Evolutionary conservation across 2,329 filamentous ascomycete species (phyloP).

Genomic region (Ploettnerulaceae sp.): DNA sequence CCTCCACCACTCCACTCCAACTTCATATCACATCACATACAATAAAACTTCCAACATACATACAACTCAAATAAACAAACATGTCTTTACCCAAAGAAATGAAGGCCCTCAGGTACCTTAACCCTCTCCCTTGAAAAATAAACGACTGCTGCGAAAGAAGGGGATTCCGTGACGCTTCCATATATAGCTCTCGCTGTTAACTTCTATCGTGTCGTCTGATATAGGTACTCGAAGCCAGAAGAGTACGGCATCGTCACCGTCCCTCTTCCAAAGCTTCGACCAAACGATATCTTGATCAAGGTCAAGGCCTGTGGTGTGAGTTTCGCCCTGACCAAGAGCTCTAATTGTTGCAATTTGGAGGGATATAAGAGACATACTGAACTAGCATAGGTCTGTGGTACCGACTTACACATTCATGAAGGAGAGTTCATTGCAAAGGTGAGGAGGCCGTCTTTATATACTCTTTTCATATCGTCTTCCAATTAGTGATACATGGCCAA

Average conservation of each 20-base stretch:
- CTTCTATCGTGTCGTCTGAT: too few relatives aligned
- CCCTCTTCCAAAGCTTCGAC: conserved; percentile 47
- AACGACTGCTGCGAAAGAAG: too few relatives aligned
- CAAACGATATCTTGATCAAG: conserved; percentile 45
- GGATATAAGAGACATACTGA: too few relatives aligned
- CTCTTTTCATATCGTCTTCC: conserved; percentile 7
- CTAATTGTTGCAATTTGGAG: conserved; percentile 19
- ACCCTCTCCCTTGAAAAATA: too few relatives aligned
- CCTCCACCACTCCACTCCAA: too few relatives aligned
- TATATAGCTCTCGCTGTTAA: too few relatives aligned
- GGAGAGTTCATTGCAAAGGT: conserved; percentile 60
- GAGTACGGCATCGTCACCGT: conserved; percentile 57
- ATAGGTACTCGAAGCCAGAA: conserved; percentile 56
- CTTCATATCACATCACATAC: not conserved
- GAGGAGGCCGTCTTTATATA: conserved; percentile 27
- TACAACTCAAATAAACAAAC: conserved; percentile 5
- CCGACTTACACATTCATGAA: conserved; percentile 55
- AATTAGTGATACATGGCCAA: conserved; percentile 7
- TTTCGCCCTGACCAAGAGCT: conserved; percentile 46
- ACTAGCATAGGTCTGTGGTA: conserved; percentile 31
- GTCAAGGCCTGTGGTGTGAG: conserved; percentile 64
- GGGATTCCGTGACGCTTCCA: conserved; percentile 6
- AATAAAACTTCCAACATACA: too few relatives aligned
- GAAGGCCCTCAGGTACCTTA: conserved; percentile 55
- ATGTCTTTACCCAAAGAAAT: conserved; percentile 41